A percentile compares a stretch with the other conserved stretches of the same genome.
These are phyloP conservation scores for Oryza coarctata DNA, from an alignment of 176 grass and related monocot species.

Conservation along the genomic window DNA sequence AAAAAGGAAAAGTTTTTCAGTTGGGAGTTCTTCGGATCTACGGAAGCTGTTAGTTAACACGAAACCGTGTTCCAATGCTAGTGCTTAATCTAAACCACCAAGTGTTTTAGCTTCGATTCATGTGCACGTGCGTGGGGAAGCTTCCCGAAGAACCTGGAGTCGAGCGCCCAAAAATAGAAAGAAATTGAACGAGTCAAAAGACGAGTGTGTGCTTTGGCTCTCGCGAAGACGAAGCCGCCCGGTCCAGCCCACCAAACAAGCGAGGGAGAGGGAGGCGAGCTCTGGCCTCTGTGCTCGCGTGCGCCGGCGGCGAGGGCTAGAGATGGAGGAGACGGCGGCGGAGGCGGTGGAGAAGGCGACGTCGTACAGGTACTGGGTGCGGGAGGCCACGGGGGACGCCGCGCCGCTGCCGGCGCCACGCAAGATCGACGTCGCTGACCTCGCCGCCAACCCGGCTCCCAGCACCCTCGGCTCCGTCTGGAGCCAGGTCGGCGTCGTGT, in stretches of 20 bases:
- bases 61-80: neutral
- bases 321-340: conserved; percentile 42
- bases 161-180: neutral
- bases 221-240: neutral
- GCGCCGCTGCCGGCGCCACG: conserved; percentile 57
- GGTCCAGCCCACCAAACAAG: neutral
- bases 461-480: conserved; percentile 66
- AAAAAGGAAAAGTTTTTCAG: neutral
- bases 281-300: neutral
- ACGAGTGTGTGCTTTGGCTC: neutral
- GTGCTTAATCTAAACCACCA: too few species aligned
- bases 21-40: neutral
- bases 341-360: conserved; percentile 39
- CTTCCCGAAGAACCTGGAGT: conserved; percentile 17
- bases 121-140: neutral
- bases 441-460: conserved; percentile 32
- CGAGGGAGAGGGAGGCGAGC: neutral
- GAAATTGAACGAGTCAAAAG: conserved; percentile 1
- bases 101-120: neutral
- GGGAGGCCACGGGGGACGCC: conserved; percentile 49
- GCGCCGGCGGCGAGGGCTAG: neutral
- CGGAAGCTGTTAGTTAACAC: neutral
- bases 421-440: conserved; percentile 47
- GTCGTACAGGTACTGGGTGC: conserved; percentile 79
- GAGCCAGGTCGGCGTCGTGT: conserved; percentile 49